Evolutionary conservation across 495 filamentous ascomycete species (phyloP).

Genomic region (Talaromyces thailandensis): DNA sequence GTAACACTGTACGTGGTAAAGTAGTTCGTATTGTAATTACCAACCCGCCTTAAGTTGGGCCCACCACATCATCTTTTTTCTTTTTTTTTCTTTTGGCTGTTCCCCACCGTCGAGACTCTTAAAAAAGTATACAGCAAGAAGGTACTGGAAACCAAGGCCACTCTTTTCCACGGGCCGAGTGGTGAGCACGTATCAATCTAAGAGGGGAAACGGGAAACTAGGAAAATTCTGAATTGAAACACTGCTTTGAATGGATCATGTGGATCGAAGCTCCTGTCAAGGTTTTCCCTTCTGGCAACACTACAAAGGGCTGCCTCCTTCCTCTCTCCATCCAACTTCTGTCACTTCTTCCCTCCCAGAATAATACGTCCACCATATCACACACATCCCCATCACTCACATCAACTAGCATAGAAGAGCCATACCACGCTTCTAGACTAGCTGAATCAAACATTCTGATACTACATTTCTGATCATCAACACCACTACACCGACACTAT

Average conservation of each 20-base stretch:
- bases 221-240: neutral
- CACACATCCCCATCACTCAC: neutral
- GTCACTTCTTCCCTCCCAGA: neutral
- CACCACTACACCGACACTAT: neutral
- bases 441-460: neutral
- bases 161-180: constrained; percentile 2
- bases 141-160: neutral
- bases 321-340: neutral
- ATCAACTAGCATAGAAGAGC: neutral
- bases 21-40: neutral
- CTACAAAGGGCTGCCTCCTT: neutral
- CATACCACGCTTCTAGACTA: neutral
- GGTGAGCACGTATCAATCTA: neutral
- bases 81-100: neutral
- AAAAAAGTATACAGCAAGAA: neutral
- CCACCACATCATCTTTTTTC: neutral
- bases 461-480: neutral
- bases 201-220: neutral
- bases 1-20: neutral
- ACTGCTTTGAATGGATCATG: neutral
- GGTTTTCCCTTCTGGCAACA: neutral
- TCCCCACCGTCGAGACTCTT: neutral
- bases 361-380: neutral
- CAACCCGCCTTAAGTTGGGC: neutral
- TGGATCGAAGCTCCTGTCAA: neutral